These are phyloP conservation scores for Lotmaria passim DNA, from an alignment of 208 protist species.

Conservation along the genomic window DNA sequence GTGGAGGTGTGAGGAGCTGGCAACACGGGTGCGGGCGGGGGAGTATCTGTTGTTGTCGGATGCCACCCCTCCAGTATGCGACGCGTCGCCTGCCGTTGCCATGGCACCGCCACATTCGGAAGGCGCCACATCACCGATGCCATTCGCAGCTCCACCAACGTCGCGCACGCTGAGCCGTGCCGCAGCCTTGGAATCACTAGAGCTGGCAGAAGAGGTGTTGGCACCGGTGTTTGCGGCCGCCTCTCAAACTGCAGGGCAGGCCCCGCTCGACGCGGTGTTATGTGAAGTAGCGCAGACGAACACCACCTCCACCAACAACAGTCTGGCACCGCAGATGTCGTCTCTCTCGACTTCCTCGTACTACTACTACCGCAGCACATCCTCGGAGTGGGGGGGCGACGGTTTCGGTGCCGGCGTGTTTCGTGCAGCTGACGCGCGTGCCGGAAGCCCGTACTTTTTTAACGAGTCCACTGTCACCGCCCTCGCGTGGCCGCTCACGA, in stretches of 20 bases:
- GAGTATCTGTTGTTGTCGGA: constrained; percentile 47
- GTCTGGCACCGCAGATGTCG: too few species aligned
- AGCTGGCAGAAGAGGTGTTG: constrained; percentile 61
- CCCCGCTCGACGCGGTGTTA: background rate
- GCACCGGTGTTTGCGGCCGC: constrained; percentile 49
- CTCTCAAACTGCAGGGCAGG: background rate
- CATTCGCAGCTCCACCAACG: background rate
- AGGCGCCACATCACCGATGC: too few species aligned
- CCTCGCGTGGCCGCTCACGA: constrained; percentile 32
- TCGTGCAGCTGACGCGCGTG: constrained; percentile 3
- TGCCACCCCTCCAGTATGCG: background rate
- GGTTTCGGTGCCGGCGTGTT: too few species aligned
- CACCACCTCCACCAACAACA: background rate
- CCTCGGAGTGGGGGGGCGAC: too few species aligned
- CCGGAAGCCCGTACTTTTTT: constrained; percentile 33
- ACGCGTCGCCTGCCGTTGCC: too few species aligned
- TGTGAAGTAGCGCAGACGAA: background rate
- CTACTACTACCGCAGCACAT: too few species aligned
- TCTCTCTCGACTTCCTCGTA: background rate
- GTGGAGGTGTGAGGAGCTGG: constrained; percentile 53
- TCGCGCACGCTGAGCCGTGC: constrained; percentile 24
- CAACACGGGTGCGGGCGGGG: constrained; percentile 50
- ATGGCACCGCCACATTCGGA: too few species aligned
- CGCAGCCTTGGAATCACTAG: constrained; percentile 35
- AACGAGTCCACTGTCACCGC: constrained; percentile 29